A percentile compares a stretch with the other conserved stretches of the same genome.
These are phyloP conservation scores for Zymoseptoria crescenta DNA, from an alignment of 2,329 filamentous ascomycete genomes.

Conservation along the genomic window DNA sequence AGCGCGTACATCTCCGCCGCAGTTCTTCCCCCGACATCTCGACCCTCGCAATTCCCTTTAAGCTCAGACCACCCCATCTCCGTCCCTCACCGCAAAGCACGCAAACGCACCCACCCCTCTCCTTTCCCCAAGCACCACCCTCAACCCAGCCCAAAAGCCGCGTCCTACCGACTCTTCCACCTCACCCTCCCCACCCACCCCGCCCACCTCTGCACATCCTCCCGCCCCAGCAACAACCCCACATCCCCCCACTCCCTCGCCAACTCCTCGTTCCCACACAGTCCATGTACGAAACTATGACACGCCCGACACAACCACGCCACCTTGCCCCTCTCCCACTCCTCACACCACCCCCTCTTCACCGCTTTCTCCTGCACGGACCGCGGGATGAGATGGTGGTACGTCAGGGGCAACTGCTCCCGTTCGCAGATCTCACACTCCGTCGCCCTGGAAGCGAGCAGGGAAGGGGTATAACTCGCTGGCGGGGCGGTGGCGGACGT, in stretches of 20 bases:
- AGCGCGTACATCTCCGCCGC: too few species aligned
- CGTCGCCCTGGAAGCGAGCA: constrained; percentile 40
- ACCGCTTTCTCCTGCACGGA: constrained; percentile 67
- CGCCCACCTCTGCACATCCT: constrained; percentile 64
- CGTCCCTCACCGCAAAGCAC: too few species aligned
- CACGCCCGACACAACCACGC: constrained; percentile 82
- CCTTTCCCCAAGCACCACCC: too few species aligned
- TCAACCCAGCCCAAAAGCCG: too few species aligned
- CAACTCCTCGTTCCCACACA: constrained; percentile 69
- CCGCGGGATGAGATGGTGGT: constrained; percentile 80
- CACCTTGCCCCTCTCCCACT: constrained; percentile 67
- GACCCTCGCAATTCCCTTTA: too few species aligned
- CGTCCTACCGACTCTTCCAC: constrained; percentile 64
- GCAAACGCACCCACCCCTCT: too few species aligned
- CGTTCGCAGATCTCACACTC: constrained; percentile 71
- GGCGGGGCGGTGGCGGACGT: constrained; percentile 51
- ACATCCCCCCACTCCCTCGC: constrained; percentile 66
- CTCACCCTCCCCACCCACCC: constrained; percentile 64
- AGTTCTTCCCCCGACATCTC: too few species aligned
- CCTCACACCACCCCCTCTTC: constrained; percentile 70
- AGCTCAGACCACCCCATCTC: too few species aligned
- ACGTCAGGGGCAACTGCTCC: constrained; percentile 67
- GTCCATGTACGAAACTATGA: constrained; percentile 71
- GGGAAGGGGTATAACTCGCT: constrained; percentile 47
- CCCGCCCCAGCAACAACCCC: constrained; percentile 59